A percentile compares a stretch with the other conserved stretches of the same genome.
Conservation (phyloP, 768 basidiomycete genomes). For the Kwoniella newhampshirensis region DNA sequence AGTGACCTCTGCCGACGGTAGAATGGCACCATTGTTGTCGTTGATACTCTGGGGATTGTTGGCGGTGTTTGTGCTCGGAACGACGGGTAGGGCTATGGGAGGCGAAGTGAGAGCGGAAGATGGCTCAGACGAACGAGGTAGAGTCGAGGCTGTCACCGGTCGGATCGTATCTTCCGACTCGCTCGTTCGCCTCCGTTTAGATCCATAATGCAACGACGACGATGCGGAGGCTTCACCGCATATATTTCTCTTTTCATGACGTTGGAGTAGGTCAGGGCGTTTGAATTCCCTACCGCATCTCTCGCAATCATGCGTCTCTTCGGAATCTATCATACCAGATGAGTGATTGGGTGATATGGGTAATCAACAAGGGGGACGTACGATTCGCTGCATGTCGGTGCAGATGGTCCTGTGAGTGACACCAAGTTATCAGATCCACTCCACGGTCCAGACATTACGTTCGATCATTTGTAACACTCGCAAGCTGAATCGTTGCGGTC, state of each 20-base stretch:
- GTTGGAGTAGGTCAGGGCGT: slow-evolving; percentile 38
- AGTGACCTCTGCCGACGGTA: too few species aligned
- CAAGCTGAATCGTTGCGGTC: too few species aligned
- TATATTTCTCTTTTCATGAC: slow-evolving; percentile 39
- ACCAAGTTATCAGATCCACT: background rate
- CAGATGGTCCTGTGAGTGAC: slow-evolving; percentile 34
- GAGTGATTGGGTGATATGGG: background rate
- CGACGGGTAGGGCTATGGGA: too few species aligned
- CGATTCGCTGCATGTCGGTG: slow-evolving; percentile 43
- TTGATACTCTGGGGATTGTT: background rate
- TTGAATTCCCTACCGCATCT: slow-evolving; percentile 36
- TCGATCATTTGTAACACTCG: too few species aligned
- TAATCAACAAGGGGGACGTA: slow-evolving; percentile 14
- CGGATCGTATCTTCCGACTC: background rate
- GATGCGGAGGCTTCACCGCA: slow-evolving; percentile 19
- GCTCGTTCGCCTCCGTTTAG: slow-evolving; percentile 11
- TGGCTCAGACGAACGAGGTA: too few species aligned
- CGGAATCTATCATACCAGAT: slow-evolving; percentile 21
- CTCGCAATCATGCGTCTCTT: slow-evolving; percentile 21
- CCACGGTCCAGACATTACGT: background rate
- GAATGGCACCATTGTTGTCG: background rate
- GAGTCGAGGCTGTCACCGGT: slow-evolving; percentile 14
- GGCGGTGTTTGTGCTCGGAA: too few species aligned
- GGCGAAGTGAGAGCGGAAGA: too few species aligned
- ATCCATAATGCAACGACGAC: background rate